Base-by-base conservation (phyloP, 768 basidiomycete species). In the Leucogyrophana mollusca region DNA sequence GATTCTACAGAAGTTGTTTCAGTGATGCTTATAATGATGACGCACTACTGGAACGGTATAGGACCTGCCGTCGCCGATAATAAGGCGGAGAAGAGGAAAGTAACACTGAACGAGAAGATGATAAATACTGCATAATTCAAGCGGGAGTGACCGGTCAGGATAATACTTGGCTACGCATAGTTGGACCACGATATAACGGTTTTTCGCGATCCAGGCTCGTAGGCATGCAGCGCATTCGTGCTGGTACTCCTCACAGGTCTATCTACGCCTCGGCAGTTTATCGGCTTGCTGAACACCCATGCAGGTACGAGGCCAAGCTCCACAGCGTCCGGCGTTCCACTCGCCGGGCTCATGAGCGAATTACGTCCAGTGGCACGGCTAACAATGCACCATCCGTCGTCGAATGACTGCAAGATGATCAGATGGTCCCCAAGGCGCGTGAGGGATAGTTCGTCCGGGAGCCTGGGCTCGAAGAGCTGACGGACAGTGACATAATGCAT, bases 321-420 rank as follows among this genome's bases (percentile, higher is more conserved):
- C 27, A 82, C 68, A 34, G 78, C 71, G 16, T 67, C 68, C 40
- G 6, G 27, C 7, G 35, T 9, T 58, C 61, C 36, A 48, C 44
- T 18, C 6, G 61, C 52, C 9, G 67, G 60, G 46, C 66, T 68
- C 56, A 77, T 77, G 32, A 74, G 45, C 1, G 73, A 74, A 53
- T 71, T 71, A 54, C 20, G 64, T 57, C 49, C 53, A 49, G 36
- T 60, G 49, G 83, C 78, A 22, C 84, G 71, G 16, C 78, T 81
- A 42, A 87, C 83, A 42, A 87, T 72, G 54, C 84, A 87, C 88
- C 88, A 91, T 2, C 87, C 88, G 47, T 90, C 88, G 48, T 90
- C 84, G 55, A 82, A 87, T 4, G 79, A 79, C 49, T 79, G 78
- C 3, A 88, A 71, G 22, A 89, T 65, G 1, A 75, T 77, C 34